A percentile compares a stretch with the other conserved stretches of the same genome.
Conservation (phyloP, 2,329 filamentous ascomycete genomes). For the Alternaria brassicae region DNA sequence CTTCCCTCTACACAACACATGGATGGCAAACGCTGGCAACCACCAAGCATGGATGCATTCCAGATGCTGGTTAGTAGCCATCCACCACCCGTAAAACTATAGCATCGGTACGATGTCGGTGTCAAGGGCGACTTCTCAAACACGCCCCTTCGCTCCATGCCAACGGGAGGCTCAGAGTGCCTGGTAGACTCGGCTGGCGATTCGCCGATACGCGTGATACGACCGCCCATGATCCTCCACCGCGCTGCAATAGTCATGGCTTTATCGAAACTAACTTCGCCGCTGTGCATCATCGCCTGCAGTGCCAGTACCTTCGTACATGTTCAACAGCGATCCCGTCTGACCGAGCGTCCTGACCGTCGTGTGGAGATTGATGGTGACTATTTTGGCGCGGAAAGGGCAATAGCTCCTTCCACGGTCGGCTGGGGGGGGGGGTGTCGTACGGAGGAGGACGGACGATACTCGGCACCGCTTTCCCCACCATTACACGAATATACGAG, state of each 20-base stretch:
- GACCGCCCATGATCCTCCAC: constrained; percentile 1
- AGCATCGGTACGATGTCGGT: constrained; percentile 18
- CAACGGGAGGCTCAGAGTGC: constrained; percentile 16
- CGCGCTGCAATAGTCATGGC: constrained; percentile 21
- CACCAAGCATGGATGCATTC: constrained; percentile 8
- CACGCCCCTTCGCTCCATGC: constrained; percentile 22
- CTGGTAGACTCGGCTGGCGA: constrained; percentile 11
- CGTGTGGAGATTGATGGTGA: constrained; percentile 39
- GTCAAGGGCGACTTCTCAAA: constrained; percentile 22
- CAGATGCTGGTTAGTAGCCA: constrained; percentile 20
- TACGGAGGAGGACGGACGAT: constrained; percentile 31
- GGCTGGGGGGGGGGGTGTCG: constrained; percentile 27
- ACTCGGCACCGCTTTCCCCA: constrained; percentile 35
- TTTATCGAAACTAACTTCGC: constrained; percentile 19
- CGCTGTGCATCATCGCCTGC: constrained; percentile 22
- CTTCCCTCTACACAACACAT: constrained; percentile 12
- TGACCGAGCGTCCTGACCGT: constrained; percentile 26
- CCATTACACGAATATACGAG: constrained; percentile 23
- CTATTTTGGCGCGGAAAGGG: constrained; percentile 32
- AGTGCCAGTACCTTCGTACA: constrained; percentile 8
- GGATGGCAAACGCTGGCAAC: constrained; percentile 8
- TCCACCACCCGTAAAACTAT: constrained; percentile 7
- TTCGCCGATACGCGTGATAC: constrained; percentile 15
- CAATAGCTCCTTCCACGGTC: constrained; percentile 27
- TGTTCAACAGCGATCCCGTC: constrained; percentile 16